These are phyloP conservation scores for Blastobotrys peoriensis DNA, from an alignment of 805 yeast species.

Conservation along the genomic window DNA sequence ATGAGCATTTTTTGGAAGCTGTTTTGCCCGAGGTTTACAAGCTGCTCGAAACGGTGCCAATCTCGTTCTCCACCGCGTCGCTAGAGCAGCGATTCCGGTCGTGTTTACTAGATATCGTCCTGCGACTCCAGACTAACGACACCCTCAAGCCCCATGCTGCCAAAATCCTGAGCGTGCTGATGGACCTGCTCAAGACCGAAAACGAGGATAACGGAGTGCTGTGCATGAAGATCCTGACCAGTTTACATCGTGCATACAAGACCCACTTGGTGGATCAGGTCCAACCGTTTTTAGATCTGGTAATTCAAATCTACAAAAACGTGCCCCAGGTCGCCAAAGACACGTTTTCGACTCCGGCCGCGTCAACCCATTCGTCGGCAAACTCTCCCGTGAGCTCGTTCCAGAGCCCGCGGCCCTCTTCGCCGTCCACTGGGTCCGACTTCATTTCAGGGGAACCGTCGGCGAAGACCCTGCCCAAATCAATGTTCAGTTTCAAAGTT, in stretches of 20 bases:
- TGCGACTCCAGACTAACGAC: conserved; percentile 78
- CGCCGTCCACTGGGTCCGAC: conserved; percentile 32
- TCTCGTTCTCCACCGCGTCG: conserved; percentile 60
- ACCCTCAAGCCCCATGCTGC: conserved; percentile 65
- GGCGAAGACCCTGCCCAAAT: conserved; percentile 51
- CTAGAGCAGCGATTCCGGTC: conserved; percentile 71
- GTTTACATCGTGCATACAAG: conserved; percentile 81
- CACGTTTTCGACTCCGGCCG: conserved; percentile 43
- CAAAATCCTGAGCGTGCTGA: conserved; percentile 53
- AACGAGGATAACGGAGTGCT: conserved; percentile 95
- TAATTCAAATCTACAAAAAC: conserved; percentile 70
- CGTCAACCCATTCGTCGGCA: conserved; percentile 12
- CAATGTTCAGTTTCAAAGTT: conserved; percentile 81
- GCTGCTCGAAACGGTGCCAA: conserved; percentile 60
- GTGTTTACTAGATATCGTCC: conserved; percentile 69
- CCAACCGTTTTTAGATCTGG: conserved; percentile 68
- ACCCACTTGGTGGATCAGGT: conserved; percentile 60
- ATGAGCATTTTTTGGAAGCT: conserved; percentile 64
- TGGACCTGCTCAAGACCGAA: conserved; percentile 59
- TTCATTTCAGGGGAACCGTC: conserved; percentile 36
- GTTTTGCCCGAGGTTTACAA: conserved; percentile 65
- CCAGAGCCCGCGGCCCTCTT: conserved; percentile 38
- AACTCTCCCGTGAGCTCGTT: conserved; percentile 23
- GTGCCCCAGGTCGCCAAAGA: conserved; percentile 69
- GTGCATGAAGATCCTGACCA: conserved; percentile 81